These are phyloP conservation scores for Malus fusca DNA, from an alignment of 306 rosid genomes.

Conservation along the genomic window DNA sequence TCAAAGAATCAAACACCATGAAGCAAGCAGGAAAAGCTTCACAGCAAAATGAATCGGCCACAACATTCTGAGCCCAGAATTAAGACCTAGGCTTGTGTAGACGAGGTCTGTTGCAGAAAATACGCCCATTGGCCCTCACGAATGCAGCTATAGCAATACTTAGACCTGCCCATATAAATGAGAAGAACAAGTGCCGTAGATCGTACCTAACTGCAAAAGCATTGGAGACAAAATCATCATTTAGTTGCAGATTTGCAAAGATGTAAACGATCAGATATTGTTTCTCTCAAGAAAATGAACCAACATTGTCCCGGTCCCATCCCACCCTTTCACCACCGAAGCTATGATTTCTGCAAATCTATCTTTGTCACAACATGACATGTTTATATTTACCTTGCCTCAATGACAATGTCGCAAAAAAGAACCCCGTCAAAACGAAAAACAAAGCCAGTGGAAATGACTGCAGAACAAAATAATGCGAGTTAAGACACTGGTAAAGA, in stretches of 20 bases:
- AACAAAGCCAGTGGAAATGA: constrained; percentile 77
- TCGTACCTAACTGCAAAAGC: constrained; percentile 60
- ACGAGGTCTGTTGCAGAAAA: constrained; percentile 92
- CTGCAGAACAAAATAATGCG: constrained; percentile 37
- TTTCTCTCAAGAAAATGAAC: not conserved
- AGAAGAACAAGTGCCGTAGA: constrained; percentile 71
- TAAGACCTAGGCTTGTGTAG: constrained; percentile 62
- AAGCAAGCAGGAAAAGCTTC: constrained; percentile 14
- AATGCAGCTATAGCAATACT: constrained; percentile 70
- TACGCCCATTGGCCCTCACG: constrained; percentile 82
- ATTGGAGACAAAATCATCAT: constrained; percentile 2
- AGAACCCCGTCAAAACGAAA: constrained; percentile 65
- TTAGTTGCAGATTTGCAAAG: not conserved
- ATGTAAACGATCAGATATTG: not conserved
- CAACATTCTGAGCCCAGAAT: constrained; percentile 5
- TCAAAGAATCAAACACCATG: constrained; percentile 26
- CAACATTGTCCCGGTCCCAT: not conserved
- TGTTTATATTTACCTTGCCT: constrained; percentile 62
- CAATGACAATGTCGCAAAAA: constrained; percentile 74
- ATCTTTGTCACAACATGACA: not conserved
- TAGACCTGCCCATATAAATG: constrained; percentile 75
- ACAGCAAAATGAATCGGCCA: constrained; percentile 16
- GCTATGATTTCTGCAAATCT: not conserved
- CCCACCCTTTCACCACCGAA: not conserved
- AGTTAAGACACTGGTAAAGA: constrained; percentile 5